phyloP scores from a whole-genome alignment of 495 filamentous ascomycete species.

The Cercophora samala region DNA sequence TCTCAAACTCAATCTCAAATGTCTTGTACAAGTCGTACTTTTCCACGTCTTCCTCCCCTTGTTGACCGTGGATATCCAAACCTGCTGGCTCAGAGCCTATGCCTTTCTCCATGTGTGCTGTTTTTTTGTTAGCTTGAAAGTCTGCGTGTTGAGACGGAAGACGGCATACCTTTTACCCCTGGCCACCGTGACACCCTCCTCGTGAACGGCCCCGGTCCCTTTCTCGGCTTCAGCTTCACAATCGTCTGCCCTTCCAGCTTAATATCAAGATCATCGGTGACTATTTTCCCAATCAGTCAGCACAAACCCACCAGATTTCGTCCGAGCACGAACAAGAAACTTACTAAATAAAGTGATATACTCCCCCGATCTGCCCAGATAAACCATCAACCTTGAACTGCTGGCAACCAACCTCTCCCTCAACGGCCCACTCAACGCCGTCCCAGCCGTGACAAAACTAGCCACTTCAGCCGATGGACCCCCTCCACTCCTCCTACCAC shows the following conservation, averaged over 20 bases:
- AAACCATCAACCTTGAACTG: slow-evolving; percentile 30
- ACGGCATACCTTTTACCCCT: slow-evolving; percentile 29
- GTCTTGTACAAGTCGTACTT: slow-evolving; percentile 36
- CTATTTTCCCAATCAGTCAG: slow-evolving; percentile 12
- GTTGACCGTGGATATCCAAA: slow-evolving; percentile 31
- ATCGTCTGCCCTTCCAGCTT: slow-evolving; percentile 29
- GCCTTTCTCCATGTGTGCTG: slow-evolving; percentile 27
- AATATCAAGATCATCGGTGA: slow-evolving; percentile 36
- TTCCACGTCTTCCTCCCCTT: slow-evolving; percentile 27
- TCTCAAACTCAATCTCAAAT: slow-evolving; percentile 42
- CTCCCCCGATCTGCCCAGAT: slow-evolving; percentile 31
- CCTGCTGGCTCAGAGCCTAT: slow-evolving; percentile 29
- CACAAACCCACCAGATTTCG: neutral
- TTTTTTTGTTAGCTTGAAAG: neutral
- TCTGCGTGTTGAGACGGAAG: neutral
- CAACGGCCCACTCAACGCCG: slow-evolving; percentile 31
- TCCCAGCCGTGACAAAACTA: slow-evolving; percentile 35
- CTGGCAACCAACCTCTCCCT: slow-evolving; percentile 30
- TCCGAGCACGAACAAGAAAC: neutral
- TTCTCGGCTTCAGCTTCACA: slow-evolving; percentile 32
- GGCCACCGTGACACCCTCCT: slow-evolving; percentile 30
- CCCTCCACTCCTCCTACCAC: slow-evolving; percentile 11
- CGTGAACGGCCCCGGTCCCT: slow-evolving; percentile 22
- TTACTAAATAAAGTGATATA: slow-evolving; percentile 34
- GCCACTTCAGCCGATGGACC: slow-evolving; percentile 26